Percentiles rank a stretch among this genome's conserved stretches.
Evolutionary conservation across 2,329 filamentous ascomycete species (phyloP).

Genomic region (Aurifilum marmelostoma): DNA sequence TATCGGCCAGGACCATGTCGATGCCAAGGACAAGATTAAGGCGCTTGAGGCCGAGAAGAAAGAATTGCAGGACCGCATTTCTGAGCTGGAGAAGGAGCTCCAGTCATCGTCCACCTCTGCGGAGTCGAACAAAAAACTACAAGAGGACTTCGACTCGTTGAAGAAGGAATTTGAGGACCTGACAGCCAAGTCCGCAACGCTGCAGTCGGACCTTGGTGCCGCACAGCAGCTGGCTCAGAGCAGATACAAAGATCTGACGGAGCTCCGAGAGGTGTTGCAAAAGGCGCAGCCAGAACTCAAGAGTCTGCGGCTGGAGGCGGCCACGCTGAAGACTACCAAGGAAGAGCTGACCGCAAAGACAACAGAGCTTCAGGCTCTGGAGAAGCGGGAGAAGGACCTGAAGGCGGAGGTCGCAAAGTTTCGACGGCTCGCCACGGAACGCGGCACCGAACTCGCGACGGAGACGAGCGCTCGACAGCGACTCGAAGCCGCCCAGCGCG

Average conservation of each 20-base stretch:
- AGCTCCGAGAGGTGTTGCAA: slow-evolving; percentile 77
- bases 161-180: slow-evolving; percentile 66
- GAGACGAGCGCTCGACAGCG: slow-evolving; percentile 73
- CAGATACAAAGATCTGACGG: slow-evolving; percentile 84
- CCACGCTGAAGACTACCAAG: slow-evolving; percentile 72
- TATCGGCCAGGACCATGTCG: slow-evolving; percentile 82
- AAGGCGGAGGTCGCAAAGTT: slow-evolving; percentile 72
- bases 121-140: slow-evolving; percentile 57
- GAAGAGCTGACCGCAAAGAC: slow-evolving; percentile 68
- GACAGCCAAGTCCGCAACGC: slow-evolving; percentile 66
- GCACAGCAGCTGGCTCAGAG: slow-evolving; percentile 84
- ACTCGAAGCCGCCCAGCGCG: slow-evolving; percentile 77
- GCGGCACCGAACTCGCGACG: slow-evolving; percentile 75
- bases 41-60: slow-evolving; percentile 70
- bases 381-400: slow-evolving; percentile 81
- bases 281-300: slow-evolving; percentile 87
- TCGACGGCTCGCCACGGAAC: slow-evolving; percentile 71
- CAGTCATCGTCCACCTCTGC: slow-evolving; percentile 40
- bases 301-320: slow-evolving; percentile 75
- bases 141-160: slow-evolving; percentile 61
- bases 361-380: slow-evolving; percentile 72
- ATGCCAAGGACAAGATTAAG: slow-evolving; percentile 77
- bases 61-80: slow-evolving; percentile 65
- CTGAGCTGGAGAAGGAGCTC: slow-evolving; percentile 73
- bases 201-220: slow-evolving; percentile 84